Base-by-base conservation (phyloP, 2,329 filamentous ascomycete genomes). In the Emmonsia crescens region DNA sequence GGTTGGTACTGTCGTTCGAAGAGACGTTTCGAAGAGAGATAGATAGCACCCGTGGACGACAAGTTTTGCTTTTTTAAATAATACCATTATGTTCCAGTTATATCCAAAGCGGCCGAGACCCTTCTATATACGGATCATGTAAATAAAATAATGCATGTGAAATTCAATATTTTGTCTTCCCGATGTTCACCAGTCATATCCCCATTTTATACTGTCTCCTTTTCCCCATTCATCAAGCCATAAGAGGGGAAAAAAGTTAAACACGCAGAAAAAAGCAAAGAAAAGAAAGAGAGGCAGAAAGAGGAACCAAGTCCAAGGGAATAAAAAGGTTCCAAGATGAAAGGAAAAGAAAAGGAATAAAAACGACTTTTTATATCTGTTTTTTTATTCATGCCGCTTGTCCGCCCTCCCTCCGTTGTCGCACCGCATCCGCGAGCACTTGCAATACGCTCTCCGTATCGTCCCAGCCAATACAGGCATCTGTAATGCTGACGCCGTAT, bases 401-500 rank as follows among this genome's bases (percentile, higher is more conserved):
- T n/a, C 27, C 33, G 16, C 36, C 16, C 40, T 61, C 60, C 42
- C 54, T 48, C 69, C 91, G 83, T 73, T 87, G 83, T 72, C 86
- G 86, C 60, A 96, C 90, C 33, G 91, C 89, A 60, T 86, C 82
- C 21, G 93, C 93, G 52, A 99, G 83, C 58, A 81, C 80, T 66
- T 88, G 87, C 12, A 97, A 84, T 1, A 93, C 88, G 0, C 79
- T 77, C 69, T 92, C 87, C 3, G 94, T 97, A 69, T 95, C 90
- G 65, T 93, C 85, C 93, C 92, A 97, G 75, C 86, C 82, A 73
- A 99, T 96, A 77, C 94, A 99, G 57, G 94, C 93, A 76, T 99
- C 94, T 0, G 94, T 99, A 75, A 97, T 97, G 74, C 89, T 94
- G 72, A 97, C 89, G 69, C 94, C 94, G 76, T 96, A 92, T 79